phyloP scores from a whole-genome alignment of 176 grass and related monocot genomes.

The Oryza officinalis region DNA sequence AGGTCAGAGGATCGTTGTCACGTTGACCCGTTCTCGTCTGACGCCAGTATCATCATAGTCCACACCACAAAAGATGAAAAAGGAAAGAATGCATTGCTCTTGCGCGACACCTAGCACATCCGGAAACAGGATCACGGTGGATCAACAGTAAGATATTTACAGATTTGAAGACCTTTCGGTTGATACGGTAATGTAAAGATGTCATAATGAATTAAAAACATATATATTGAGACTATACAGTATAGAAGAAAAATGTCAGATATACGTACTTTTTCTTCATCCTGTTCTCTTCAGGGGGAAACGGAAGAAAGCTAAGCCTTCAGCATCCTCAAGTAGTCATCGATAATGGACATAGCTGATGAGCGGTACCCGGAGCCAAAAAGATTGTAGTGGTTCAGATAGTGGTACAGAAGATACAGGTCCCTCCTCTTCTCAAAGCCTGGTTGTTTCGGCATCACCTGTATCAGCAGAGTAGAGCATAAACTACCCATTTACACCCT shows the following conservation, averaged over 20 bases:
- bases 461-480: neutral
- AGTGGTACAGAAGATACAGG: conserved; percentile 79
- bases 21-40: conserved; percentile 32
- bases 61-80: conserved; percentile 23
- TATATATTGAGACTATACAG: neutral
- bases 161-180: neutral
- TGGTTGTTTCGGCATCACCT: conserved; percentile 76
- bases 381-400: conserved; percentile 89
- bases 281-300: neutral
- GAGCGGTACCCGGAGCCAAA: conserved; percentile 79
- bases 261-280: neutral
- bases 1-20: conserved; percentile 29
- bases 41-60: neutral
- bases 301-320: conserved; percentile 33
- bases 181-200: neutral
- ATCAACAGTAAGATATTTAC: conserved; percentile 15
- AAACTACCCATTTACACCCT: neutral
- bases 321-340: conserved; percentile 57
- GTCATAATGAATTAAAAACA: neutral
- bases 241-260: neutral
- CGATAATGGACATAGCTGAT: conserved; percentile 70
- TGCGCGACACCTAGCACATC: neutral
- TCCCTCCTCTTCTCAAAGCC: conserved; percentile 75
- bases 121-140: neutral
- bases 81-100: neutral